A percentile compares a stretch with the other conserved stretches of the same genome.
phyloP scores from a whole-genome alignment of 2,329 filamentous ascomycete species.

The Hypoxylon sp. region DNA sequence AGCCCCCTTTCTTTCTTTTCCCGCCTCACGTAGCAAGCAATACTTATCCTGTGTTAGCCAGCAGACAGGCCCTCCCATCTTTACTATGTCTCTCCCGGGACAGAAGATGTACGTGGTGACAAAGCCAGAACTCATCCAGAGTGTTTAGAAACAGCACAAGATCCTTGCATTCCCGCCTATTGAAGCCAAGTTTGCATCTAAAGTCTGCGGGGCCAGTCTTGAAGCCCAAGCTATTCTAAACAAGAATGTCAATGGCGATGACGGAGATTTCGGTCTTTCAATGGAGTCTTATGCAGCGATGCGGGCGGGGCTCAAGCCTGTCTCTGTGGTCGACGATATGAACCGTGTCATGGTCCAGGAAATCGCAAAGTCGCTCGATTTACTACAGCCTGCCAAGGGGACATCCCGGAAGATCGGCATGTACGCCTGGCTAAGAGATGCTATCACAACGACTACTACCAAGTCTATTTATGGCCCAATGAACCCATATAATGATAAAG shows the following conservation, averaged over 20 bases:
- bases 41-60: slow-evolving; percentile 27
- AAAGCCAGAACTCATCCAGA: slow-evolving; percentile 55
- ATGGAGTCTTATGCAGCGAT: slow-evolving; percentile 57
- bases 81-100: slow-evolving; percentile 60
- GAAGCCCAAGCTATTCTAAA: slow-evolving; percentile 53
- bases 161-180: slow-evolving; percentile 58
- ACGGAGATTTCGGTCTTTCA: slow-evolving; percentile 54
- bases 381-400: slow-evolving; percentile 35
- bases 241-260: slow-evolving; percentile 56
- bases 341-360: slow-evolving; percentile 55
- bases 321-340: slow-evolving; percentile 55
- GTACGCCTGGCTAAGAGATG: slow-evolving; percentile 51
- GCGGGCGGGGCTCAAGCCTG: slow-evolving; percentile 53
- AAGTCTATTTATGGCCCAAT: slow-evolving; percentile 59
- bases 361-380: slow-evolving; percentile 49
- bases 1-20: background rate
- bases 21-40: background rate
- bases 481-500: slow-evolving; percentile 58
- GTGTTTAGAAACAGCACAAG: slow-evolving; percentile 58
- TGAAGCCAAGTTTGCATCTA: slow-evolving; percentile 53
- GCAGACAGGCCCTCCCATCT: slow-evolving; percentile 54
- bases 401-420: slow-evolving; percentile 39
- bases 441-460: slow-evolving; percentile 57
- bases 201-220: slow-evolving; percentile 52
- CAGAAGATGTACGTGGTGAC: slow-evolving; percentile 61